Conservation (phyloP, 495 filamentous ascomycete genomes). For the Hypoxylon fuscum region DNA sequence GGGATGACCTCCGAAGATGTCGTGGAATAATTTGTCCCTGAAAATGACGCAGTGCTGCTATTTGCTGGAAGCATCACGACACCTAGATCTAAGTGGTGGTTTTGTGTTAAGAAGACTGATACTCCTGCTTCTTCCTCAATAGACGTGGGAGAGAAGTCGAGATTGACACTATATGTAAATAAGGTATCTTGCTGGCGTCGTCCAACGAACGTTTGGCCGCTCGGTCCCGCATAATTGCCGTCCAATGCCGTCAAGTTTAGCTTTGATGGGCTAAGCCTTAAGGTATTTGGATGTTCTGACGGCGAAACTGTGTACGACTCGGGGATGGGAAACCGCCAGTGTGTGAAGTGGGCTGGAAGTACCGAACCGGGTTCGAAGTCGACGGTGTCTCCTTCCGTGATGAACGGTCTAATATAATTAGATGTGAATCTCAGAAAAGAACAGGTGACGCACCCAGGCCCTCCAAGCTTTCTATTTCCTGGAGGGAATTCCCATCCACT, state of each 20-base stretch:
- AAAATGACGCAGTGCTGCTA: constrained; percentile 26
- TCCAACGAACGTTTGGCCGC: constrained; percentile 57
- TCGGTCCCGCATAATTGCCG: constrained; percentile 55
- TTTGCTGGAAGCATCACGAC: constrained; percentile 51
- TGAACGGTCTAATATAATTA: constrained; percentile 44
- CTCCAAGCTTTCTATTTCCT: constrained; percentile 39
- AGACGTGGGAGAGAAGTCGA: constrained; percentile 50
- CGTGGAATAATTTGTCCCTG: background rate
- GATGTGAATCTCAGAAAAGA: background rate
- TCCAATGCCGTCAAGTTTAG: constrained; percentile 59
- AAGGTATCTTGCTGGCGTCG: constrained; percentile 60
- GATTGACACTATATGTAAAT: constrained; percentile 56
- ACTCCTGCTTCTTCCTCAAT: constrained; percentile 54
- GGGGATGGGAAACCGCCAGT: constrained; percentile 58
- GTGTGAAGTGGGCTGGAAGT: constrained; percentile 56
- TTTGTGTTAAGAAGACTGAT: constrained; percentile 60
- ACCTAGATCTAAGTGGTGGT: constrained; percentile 63
- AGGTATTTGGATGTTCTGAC: constrained; percentile 42
- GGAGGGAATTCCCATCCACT: constrained; percentile 54
- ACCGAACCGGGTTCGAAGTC: constrained; percentile 49
- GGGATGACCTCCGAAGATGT: constrained; percentile 36
- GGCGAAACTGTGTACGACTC: constrained; percentile 55
- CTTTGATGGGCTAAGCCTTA: constrained; percentile 53
- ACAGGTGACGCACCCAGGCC: constrained; percentile 44
- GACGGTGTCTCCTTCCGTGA: constrained; percentile 50